Evolutionary conservation across 441 rosid genomes (phyloP).

Genomic region (Theobroma grandiflorum): DNA sequence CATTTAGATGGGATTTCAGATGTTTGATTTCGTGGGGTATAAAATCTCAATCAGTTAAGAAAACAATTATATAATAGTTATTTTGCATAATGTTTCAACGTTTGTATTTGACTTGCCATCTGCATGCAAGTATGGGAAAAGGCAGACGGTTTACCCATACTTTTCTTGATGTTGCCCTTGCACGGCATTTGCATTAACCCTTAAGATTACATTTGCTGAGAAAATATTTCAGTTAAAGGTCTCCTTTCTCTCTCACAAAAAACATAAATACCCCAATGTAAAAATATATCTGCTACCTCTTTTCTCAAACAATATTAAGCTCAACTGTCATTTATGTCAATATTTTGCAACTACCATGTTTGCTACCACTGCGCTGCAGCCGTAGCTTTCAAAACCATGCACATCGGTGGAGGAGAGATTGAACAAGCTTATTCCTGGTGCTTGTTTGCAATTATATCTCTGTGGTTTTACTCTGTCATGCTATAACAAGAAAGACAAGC

Average conservation of each 20-base stretch:
- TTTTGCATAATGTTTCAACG: slow-evolving; percentile 31
- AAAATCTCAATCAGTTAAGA: slow-evolving; percentile 59
- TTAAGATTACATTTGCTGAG: slow-evolving; percentile 20
- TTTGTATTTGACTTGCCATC: slow-evolving; percentile 58
- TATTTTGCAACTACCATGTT: slow-evolving; percentile 36
- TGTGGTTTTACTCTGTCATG: not conserved
- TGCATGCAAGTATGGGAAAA: slow-evolving; percentile 43
- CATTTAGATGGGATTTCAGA: slow-evolving; percentile 39
- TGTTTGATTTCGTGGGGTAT: slow-evolving; percentile 63
- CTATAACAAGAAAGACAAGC: slow-evolving; percentile 18
- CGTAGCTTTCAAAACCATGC: slow-evolving; percentile 21
- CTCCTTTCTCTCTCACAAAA: slow-evolving; percentile 27
- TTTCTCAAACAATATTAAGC: slow-evolving; percentile 1
- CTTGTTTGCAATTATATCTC: not conserved
- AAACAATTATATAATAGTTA: slow-evolving; percentile 29
- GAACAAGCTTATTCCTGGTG: not conserved
- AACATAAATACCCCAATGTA: slow-evolving; percentile 1
- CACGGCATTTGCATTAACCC: slow-evolving; percentile 51
- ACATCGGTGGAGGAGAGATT: not conserved
- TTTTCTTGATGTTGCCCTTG: slow-evolving; percentile 55
- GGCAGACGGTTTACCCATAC: slow-evolving; percentile 49
- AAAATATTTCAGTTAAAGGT: slow-evolving; percentile 30
- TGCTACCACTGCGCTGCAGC: slow-evolving; percentile 1
- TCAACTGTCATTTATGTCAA: slow-evolving; percentile 36
- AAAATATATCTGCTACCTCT: not conserved